These are phyloP conservation scores for Candida sanyaensis DNA, from an alignment of 1,139 yeast species.

Conservation along the genomic window DNA sequence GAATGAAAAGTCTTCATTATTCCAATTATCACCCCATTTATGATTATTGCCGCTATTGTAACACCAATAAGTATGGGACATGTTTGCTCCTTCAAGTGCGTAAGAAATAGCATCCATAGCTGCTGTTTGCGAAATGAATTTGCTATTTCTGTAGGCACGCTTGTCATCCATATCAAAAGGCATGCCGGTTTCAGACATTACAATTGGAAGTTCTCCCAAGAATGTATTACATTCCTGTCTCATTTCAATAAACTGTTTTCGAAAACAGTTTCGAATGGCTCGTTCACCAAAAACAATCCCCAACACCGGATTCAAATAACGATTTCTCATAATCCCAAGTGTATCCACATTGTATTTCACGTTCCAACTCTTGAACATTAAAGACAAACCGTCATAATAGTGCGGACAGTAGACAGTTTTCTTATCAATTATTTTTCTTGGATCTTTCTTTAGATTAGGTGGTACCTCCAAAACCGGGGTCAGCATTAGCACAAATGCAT, in stretches of 20 bases:
- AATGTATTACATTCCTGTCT: slow-evolving; percentile 58
- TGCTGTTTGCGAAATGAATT: slow-evolving; percentile 68
- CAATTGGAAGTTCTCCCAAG: slow-evolving; percentile 67
- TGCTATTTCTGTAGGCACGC: slow-evolving; percentile 62
- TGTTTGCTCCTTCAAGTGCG: slow-evolving; percentile 72
- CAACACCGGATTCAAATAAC: slow-evolving; percentile 71
- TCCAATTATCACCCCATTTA: slow-evolving; percentile 89
- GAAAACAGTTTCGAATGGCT: slow-evolving; percentile 71
- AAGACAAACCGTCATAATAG: slow-evolving; percentile 89
- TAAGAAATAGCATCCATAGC: slow-evolving; percentile 82
- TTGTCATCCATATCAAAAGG: slow-evolving; percentile 92
- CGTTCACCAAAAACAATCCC: slow-evolving; percentile 80
- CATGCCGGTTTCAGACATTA: slow-evolving; percentile 95
- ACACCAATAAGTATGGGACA: slow-evolving; percentile 85
- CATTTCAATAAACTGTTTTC: slow-evolving; percentile 65
- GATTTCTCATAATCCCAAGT: slow-evolving; percentile 81
- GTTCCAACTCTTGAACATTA: slow-evolving; percentile 88
- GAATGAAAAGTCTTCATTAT: slow-evolving; percentile 88
- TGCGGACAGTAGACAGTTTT: slow-evolving; percentile 82
- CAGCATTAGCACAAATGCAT: slow-evolving; percentile 66
- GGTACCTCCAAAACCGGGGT: slow-evolving; percentile 85
- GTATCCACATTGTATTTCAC: slow-evolving; percentile 81
- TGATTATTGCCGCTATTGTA: slow-evolving; percentile 74
- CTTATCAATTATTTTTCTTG: slow-evolving; percentile 53
- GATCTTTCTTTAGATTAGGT: slow-evolving; percentile 60